Evolutionary conservation across 192 early-diverging fungal species (phyloP), one percentile per base, ranked within the genome.

Genomic region (Helicostylum pulchrum): DNA sequence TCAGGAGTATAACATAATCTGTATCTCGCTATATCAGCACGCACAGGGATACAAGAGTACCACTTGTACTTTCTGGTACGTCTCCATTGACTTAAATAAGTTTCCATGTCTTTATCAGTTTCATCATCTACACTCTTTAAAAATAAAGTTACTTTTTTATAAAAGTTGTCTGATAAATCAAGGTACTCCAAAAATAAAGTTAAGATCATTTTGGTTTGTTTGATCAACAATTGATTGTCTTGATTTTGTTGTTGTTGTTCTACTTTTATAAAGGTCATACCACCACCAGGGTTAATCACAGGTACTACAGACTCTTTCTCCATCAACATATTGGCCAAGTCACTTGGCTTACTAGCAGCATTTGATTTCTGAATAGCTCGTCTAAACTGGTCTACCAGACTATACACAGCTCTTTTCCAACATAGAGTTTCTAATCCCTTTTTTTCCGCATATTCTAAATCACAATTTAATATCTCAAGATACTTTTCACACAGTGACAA

Each of bases 401-500:
- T 72, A 42, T 85, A 82, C 10, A 82, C 69, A 23, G 77, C 80
- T 30, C 70, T 63, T 61, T 81, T 85, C 83, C 83, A 85, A 47
- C 78, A 85, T 48, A 78, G 61, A 11, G 72, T 67, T 19, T 79
- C 79, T 43, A 85, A 75, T n/a, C 78, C 77, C 47, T 85, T 77
- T 67, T 82, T 85, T 39, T 76, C 49, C 0, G 83, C 76, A 26
- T 68, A 76, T 31, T 72, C 68, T 39, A 75, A 73, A 65, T 82
- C 79, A 2, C 77, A 53, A 9, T 78, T 64, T 30, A 81, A 60
- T 17, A 80, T 39, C 44, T 77, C 68, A 17, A 77, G 62, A 36
- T 82, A 85, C 21, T 73, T 78, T 8, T 61, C 51, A 12, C 73
- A 74, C 43, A 85, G 50, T 17, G 76, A 17, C 2, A 71, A 12